phyloP scores from a whole-genome alignment of 805 yeast species.

The Tetrapisispora arboricola region DNA sequence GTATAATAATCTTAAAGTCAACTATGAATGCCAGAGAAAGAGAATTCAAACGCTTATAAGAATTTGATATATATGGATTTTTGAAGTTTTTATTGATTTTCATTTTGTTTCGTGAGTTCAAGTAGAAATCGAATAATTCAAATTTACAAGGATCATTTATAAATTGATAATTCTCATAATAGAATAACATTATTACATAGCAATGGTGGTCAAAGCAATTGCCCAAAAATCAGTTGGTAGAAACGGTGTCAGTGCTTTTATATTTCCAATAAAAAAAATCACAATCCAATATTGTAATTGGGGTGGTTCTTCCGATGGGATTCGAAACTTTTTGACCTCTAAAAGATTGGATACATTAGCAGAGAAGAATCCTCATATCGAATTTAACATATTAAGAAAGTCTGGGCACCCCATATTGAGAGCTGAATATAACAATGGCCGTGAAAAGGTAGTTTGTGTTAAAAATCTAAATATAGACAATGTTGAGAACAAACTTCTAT shows the following conservation, averaged over 20 bases:
- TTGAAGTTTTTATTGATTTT: too few species aligned
- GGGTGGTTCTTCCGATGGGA: slow-evolving; percentile 90
- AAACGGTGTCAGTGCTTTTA: slow-evolving; percentile 68
- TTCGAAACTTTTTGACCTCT: slow-evolving; percentile 54
- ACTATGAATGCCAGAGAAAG: too few species aligned
- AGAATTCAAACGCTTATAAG: too few species aligned
- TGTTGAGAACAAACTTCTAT: slow-evolving; percentile 53
- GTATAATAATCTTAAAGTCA: too few species aligned
- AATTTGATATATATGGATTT: too few species aligned
- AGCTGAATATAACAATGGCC: slow-evolving; percentile 44
- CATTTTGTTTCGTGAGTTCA: too few species aligned
- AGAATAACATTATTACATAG: not conserved
- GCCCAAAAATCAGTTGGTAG: slow-evolving; percentile 50
- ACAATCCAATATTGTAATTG: slow-evolving; percentile 81
- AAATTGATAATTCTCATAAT: too few species aligned
- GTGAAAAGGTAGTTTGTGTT: slow-evolving; percentile 58
- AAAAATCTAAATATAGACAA: slow-evolving; percentile 56
- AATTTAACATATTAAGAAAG: slow-evolving; percentile 58
- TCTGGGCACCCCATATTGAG: slow-evolving; percentile 74
- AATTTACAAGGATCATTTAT: too few species aligned
- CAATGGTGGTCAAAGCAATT: slow-evolving; percentile 44
- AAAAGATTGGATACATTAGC: slow-evolving; percentile 49
- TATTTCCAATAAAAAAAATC: slow-evolving; percentile 65
- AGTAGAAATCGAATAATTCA: too few species aligned
- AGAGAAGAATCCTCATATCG: slow-evolving; percentile 48